Evolutionary conservation across 345 rosid species (phyloP).

Genomic region (Dovyalis caffra): DNA sequence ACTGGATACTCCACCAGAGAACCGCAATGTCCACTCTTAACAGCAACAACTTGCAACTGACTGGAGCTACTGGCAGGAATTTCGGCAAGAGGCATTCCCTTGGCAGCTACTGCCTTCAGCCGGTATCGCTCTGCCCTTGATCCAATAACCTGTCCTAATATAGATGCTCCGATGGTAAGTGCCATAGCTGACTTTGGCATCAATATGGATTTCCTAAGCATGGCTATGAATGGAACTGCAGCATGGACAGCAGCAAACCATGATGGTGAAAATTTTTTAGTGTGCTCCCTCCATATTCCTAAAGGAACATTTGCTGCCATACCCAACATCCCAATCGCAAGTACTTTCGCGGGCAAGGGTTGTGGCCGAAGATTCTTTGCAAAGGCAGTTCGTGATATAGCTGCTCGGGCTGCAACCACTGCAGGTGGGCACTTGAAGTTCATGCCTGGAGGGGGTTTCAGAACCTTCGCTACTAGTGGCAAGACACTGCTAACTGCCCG

Average conservation of each 20-base stretch:
- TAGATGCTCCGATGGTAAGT: slow-evolving; percentile 82
- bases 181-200: slow-evolving; percentile 98
- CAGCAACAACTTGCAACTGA: slow-evolving; percentile 18
- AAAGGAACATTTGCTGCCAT: slow-evolving; percentile 93
- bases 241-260: slow-evolving; percentile 96
- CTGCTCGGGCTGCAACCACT: slow-evolving; percentile 86
- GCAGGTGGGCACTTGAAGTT: slow-evolving; percentile 69
- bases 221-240: slow-evolving; percentile 90
- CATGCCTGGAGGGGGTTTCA: slow-evolving; percentile 81
- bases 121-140: slow-evolving; percentile 92
- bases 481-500: slow-evolving; percentile 72
- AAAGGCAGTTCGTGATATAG: slow-evolving; percentile 74
- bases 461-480: slow-evolving; percentile 81
- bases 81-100: slow-evolving; percentile 27
- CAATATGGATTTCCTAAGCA: slow-evolving; percentile 84
- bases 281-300: slow-evolving; percentile 97
- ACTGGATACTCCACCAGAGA: slow-evolving; percentile 33
- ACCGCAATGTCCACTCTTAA: slow-evolving; percentile 34
- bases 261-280: slow-evolving; percentile 70
- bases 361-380: slow-evolving; percentile 97
- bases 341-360: slow-evolving; percentile 71
- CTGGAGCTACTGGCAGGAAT: slow-evolving; percentile 17
- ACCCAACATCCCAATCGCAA: slow-evolving; percentile 84
- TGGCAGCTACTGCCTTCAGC: slow-evolving; percentile 52
- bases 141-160: slow-evolving; percentile 90